A percentile compares a stretch with the other conserved stretches of the same genome.
phyloP scores from a whole-genome alignment of 805 yeast species.

The Barnettozyma pratensis region DNA sequence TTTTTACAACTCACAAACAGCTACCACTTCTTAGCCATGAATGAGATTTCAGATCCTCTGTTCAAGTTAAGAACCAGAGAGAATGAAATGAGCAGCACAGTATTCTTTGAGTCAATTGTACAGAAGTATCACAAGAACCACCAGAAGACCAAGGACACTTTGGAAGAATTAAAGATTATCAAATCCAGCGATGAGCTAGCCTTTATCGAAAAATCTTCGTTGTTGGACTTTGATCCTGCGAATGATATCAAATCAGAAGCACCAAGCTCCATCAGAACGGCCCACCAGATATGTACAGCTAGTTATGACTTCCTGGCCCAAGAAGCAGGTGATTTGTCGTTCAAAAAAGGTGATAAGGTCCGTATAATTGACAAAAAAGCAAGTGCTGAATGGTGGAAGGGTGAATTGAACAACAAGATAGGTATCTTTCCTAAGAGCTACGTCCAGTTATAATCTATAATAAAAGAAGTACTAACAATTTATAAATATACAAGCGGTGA shows the following conservation, averaged over 20 bases:
- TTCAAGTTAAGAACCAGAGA: constrained; percentile 12
- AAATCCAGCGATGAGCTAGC: constrained; percentile 6
- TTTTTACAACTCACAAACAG: constrained; percentile 33
- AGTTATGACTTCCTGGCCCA: constrained; percentile 34
- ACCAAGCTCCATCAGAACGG: constrained; percentile 11
- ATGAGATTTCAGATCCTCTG: constrained; percentile 7
- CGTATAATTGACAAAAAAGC: constrained; percentile 26
- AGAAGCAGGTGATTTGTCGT: constrained; percentile 37
- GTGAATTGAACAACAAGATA: constrained; percentile 14
- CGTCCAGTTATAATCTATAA: constrained; percentile 4
- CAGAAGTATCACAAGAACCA: constrained; percentile 5
- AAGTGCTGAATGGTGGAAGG: constrained; percentile 23
- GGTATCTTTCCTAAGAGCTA: constrained; percentile 23
- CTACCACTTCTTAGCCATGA: constrained; percentile 28
- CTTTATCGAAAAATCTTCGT: background rate
- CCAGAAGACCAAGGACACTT: background rate
- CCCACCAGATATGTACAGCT: constrained; percentile 31
- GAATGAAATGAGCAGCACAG: background rate
- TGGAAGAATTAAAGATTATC: constrained; percentile 6
- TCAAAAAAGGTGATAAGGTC: constrained; percentile 40
- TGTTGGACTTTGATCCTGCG: too few relatives aligned
- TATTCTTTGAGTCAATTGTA: constrained; percentile 6
- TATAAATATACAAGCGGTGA: background rate
- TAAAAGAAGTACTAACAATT: background rate
- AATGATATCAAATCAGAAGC: background rate